Conservation (phyloP, 768 basidiomycete species). For the Suillus subluteus region DNA sequence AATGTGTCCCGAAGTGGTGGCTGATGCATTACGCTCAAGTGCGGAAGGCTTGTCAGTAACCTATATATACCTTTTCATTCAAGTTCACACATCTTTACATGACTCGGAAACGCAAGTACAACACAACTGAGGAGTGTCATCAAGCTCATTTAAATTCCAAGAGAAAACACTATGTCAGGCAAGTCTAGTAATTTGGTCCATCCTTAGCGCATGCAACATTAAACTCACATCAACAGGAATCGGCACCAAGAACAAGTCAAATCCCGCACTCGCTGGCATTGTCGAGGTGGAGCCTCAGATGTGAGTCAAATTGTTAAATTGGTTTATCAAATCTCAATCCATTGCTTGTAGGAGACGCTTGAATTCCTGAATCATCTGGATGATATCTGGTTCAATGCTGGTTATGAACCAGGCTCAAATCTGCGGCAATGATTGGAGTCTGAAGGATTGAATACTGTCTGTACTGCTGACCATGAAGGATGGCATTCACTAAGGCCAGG, state of each 20-base stretch:
- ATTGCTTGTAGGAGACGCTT: not conserved
- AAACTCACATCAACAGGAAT: not conserved
- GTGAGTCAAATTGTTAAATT: not conserved
- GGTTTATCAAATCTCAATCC: not conserved
- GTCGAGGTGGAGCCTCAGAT: not conserved
- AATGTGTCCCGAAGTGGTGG: no score
- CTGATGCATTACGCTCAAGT: not conserved
- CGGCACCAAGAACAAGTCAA: not conserved
- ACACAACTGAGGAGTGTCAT: not conserved
- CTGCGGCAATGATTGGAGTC: not conserved
- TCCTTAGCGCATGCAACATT: not conserved
- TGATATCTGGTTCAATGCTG: not conserved
- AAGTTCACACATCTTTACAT: not conserved
- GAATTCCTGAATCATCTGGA: not conserved
- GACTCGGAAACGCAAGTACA: not conserved
- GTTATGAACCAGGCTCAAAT: not conserved
- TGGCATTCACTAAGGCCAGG: not conserved
- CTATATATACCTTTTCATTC: no score
- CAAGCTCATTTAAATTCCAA: not conserved
- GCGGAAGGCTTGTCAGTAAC: no score
- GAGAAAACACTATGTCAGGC: not conserved
- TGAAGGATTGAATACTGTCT: no score
- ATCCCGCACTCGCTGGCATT: not conserved
- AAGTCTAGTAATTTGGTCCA: not conserved
- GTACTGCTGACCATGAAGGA: not conserved